Percentiles rank a stretch among this genome's conserved stretches.
Evolutionary conservation across 1,284 basidiomycete species (phyloP).

Genomic region (Athelia psychrophila): DNA sequence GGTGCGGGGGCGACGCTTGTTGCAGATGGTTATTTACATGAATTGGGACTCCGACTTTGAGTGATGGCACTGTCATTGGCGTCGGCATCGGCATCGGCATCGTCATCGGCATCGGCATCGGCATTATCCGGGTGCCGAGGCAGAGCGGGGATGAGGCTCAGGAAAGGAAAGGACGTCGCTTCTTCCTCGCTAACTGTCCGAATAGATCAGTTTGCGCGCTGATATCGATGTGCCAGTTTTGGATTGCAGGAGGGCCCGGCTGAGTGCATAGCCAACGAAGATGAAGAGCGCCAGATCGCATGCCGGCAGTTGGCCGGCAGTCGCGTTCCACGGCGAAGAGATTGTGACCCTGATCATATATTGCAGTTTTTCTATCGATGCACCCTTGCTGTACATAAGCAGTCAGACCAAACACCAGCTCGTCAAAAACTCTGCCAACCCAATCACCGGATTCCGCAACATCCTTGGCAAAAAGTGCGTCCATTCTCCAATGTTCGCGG

Average conservation of each 20-base stretch:
- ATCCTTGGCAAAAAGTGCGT: constrained; percentile 87
- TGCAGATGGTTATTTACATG: background rate
- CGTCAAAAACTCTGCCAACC: constrained; percentile 94
- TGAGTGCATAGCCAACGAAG: constrained; percentile 97
- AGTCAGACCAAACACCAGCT: constrained; percentile 95
- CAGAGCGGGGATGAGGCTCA: background rate
- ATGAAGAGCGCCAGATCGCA: constrained; percentile 97
- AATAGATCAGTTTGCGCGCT: no score
- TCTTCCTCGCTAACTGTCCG: constrained; percentile 3
- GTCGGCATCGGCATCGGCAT: background rate
- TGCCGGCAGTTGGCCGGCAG: no score
- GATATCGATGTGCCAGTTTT: constrained; percentile 4
- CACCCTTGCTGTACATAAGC: constrained; percentile 77
- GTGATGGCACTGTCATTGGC: background rate
- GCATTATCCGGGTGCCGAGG: background rate
- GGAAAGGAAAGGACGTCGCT: background rate
- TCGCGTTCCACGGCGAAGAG: constrained; percentile 91
- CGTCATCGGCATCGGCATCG: background rate
- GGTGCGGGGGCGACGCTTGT: background rate
- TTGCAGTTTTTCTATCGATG: constrained; percentile 4
- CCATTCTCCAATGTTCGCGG: background rate
- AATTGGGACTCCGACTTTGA: background rate
- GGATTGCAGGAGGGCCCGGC: constrained; percentile 74
- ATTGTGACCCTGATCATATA: constrained; percentile 51
- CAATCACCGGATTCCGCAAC: constrained; percentile 93